Conservation (phyloP, 306 rosid species). For the Mimosa bimucronata region DNA sequence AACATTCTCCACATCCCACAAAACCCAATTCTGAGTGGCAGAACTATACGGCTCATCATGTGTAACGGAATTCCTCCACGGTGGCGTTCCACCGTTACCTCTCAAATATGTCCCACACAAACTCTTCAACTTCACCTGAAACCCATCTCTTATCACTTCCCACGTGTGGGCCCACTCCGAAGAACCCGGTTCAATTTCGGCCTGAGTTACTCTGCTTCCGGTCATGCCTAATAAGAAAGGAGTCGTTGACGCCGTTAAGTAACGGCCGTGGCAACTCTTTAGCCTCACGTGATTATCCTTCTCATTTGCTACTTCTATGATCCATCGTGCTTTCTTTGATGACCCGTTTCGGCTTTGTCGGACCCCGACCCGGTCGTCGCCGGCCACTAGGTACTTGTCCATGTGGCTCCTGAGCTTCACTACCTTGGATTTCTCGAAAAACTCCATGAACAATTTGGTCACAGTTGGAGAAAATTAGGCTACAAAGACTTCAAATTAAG, state of each 20-base stretch:
- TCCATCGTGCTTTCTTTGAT: slow-evolving; percentile 58
- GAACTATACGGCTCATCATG: slow-evolving; percentile 59
- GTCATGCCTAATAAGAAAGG: slow-evolving; percentile 68
- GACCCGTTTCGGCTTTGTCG: slow-evolving; percentile 66
- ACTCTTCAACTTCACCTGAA: slow-evolving; percentile 64
- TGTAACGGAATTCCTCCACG: slow-evolving; percentile 84
- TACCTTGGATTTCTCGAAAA: slow-evolving; percentile 53
- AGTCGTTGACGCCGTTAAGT: slow-evolving; percentile 59
- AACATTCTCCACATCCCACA: slow-evolving; percentile 68
- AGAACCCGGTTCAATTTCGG: slow-evolving; percentile 8
- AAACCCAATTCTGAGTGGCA: slow-evolving; percentile 59
- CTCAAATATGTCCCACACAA: slow-evolving; percentile 79
- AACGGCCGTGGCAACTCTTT: slow-evolving; percentile 63
- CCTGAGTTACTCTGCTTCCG: slow-evolving; percentile 55
- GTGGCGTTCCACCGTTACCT: slow-evolving; percentile 80
- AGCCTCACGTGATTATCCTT: slow-evolving; percentile 45
- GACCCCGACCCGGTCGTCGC: slow-evolving; percentile 46
- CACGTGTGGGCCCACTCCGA: slow-evolving; percentile 55
- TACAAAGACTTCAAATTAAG: no score
- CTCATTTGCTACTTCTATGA: slow-evolving; percentile 52
- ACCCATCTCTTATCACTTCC: slow-evolving; percentile 80
- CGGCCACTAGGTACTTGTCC: slow-evolving; percentile 71
- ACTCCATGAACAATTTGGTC: slow-evolving; percentile 51
- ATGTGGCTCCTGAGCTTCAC: slow-evolving; percentile 75
- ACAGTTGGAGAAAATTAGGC: background rate